Conservation (phyloP, 345 rosid species). For the Rhizophora mangle region DNA sequence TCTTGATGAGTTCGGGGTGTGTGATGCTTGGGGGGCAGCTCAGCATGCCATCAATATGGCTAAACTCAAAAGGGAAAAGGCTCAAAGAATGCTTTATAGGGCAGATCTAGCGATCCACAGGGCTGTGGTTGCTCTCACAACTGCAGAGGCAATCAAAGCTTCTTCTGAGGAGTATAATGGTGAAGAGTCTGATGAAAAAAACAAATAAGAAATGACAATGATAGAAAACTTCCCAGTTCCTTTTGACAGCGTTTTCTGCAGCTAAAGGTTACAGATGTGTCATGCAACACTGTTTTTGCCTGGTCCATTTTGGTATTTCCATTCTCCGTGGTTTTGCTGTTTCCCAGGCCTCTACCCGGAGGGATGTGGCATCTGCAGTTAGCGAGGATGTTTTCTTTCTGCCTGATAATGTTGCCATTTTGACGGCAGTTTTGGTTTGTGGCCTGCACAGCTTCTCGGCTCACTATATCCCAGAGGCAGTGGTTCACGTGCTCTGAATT, state of each 20-base stretch:
- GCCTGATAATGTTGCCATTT: conserved; percentile 7
- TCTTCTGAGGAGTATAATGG: conserved; percentile 44
- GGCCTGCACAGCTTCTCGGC: conserved; percentile 12
- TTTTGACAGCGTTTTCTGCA: conserved; percentile 1
- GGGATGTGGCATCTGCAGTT: conserved; percentile 11
- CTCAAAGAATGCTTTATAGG: conserved; percentile 64
- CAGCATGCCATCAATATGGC: conserved; percentile 58
- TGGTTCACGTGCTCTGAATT: conserved; percentile 19
- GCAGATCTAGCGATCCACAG: conserved; percentile 93
- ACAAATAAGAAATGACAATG: conserved; percentile 16
- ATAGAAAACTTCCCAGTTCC: conserved; percentile 19
- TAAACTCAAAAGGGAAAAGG: conserved; percentile 74
- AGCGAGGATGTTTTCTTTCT: conserved; percentile 18
- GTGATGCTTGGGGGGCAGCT: conserved; percentile 76
- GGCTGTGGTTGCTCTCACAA: conserved; percentile 81
- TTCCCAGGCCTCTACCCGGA: conserved; percentile 2
- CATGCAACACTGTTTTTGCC: conserved; percentile 17
- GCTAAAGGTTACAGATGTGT: conserved; percentile 3
- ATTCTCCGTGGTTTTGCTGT: background rate
- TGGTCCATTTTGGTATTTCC: conserved; percentile 9
- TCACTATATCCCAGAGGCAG: conserved; percentile 22
- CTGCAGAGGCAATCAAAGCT: conserved; percentile 78
- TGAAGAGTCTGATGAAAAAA: conserved; percentile 33
- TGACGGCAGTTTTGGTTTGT: conserved; percentile 18
- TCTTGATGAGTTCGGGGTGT: conserved; percentile 59